Conservation (phyloP, 2,329 filamentous ascomycete species). For the Fonsecaea erecta region DNA sequence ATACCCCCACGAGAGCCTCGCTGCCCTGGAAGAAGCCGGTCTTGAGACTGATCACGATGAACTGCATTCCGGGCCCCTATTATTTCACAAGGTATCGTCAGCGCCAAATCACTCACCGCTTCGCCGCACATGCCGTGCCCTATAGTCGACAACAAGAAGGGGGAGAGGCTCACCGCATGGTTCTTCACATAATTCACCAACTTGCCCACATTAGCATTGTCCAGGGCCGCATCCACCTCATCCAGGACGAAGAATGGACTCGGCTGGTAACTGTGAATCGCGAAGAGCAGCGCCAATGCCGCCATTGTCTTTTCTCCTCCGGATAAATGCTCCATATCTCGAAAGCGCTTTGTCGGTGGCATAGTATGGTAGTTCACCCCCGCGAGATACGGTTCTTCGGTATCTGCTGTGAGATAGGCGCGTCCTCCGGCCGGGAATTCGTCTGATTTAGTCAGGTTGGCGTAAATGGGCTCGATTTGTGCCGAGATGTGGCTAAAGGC, state of each 20-base stretch:
- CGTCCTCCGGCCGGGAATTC: conserved; percentile 92
- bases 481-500: conserved; percentile 94
- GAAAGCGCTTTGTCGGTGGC: conserved; percentile 96
- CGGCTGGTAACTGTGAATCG: conserved; percentile 94
- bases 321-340: conserved; percentile 97
- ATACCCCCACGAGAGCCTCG: conserved; percentile 93
- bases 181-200: conserved; percentile 96
- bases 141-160: not conserved
- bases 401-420: conserved; percentile 89
- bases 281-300: conserved; percentile 91
- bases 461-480: conserved; percentile 92
- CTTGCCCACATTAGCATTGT: conserved; percentile 94
- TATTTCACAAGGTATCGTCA: not conserved
- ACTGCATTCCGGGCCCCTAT: conserved; percentile 90
- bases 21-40: conserved; percentile 94
- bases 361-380: conserved; percentile 99
- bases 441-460: conserved; percentile 86
- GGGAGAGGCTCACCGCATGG: conserved; percentile 62
- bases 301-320: conserved; percentile 99
- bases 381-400: conserved; percentile 92
- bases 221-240: conserved; percentile 96
- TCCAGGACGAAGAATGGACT: conserved; percentile 97
- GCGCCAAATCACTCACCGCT: conserved; percentile 3
- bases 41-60: conserved; percentile 97
- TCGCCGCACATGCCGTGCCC: not conserved